Base-by-base conservation (phyloP, 2,329 filamentous ascomycete genomes). In the Ophiosphaerella herpotricha region DNA sequence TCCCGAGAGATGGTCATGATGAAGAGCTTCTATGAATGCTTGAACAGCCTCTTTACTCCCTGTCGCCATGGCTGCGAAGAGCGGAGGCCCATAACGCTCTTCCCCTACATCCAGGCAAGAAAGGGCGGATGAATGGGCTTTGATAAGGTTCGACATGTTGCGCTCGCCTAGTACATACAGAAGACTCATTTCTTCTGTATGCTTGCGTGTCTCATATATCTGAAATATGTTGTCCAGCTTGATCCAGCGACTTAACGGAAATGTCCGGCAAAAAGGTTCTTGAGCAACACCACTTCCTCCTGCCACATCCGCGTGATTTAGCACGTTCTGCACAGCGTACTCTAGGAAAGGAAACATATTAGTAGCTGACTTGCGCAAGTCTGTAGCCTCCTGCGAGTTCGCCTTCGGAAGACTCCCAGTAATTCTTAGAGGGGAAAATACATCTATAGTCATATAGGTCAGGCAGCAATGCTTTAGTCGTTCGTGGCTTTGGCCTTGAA, bases 311-410 rank as follows among this genome's bases (percentile, higher is more conserved):
- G 77, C 70, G 52, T 81, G 78, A 32, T 60, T 43, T 9, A 81
- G 61, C 5, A 79, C n/a, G 77, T 77, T 66, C 5, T 61, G 49
- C 24, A 72, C 60, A 12, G 78, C 72, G 55, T 81, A 81, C 41
- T 74, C 52, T 5, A 83, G 63, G 46, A 84, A 80, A 1, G 78
- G 75, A 51, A 72, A 77, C 26, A 58, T 52, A 4, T 38, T 14
- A 24, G 18, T 52, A 18, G 64, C 54, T 31, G 31, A 39, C 26
- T 46, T 41, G 47, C 48, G 48, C 3, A 53, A 7, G 45, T 21
- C 46, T 54, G 29, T 37, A 31, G 51, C 54, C 40, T 50, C 9
- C 32, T n/a, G 39, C 8, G 35, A 44, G 43, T 45, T 50, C 21
- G 49, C 55, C 23, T 52, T 56, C 32, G 36, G 41, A 41, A 50